These are phyloP conservation scores for Exophiala mesophila DNA, from an alignment of 2,329 filamentous ascomycete species.

Conservation along the genomic window DNA sequence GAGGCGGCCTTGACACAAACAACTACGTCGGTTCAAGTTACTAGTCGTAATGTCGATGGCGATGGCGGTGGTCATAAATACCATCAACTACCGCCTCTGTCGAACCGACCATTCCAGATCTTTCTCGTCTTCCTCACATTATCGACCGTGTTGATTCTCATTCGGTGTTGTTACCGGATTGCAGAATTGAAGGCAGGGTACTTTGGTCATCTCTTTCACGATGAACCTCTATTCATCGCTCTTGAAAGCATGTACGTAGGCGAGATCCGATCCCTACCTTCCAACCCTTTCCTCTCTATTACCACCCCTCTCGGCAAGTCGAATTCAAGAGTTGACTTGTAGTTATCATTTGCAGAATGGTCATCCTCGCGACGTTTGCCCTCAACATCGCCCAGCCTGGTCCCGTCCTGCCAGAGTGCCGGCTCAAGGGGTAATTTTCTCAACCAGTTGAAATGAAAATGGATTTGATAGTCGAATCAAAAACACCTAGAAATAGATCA, in stretches of 20 bases:
- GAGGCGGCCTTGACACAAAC: background rate
- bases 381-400: conserved; percentile 3
- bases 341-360: too few relatives aligned
- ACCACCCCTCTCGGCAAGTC: too few relatives aligned
- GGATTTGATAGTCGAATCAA: too few relatives aligned
- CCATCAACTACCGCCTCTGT: background rate
- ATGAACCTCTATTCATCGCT: conserved; percentile 45
- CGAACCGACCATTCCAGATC: background rate
- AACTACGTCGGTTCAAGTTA: background rate
- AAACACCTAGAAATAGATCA: too few relatives aligned
- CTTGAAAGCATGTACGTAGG: conserved; percentile 40
- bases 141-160: conserved; percentile 40
- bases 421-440: too few relatives aligned
- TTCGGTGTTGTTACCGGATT: conserved; percentile 45
- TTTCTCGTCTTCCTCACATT: background rate
- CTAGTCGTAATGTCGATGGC: background rate
- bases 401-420: background rate
- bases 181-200: conserved; percentile 45
- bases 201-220: conserved; percentile 40
- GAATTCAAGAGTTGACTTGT: too few relatives aligned
- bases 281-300: too few relatives aligned
- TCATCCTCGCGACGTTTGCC: conserved; percentile 27
- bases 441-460: too few relatives aligned
- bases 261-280: background rate
- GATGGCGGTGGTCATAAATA: background rate